Base-by-base conservation (phyloP, 306 rosid species). In the Argentina anserina region DNA sequence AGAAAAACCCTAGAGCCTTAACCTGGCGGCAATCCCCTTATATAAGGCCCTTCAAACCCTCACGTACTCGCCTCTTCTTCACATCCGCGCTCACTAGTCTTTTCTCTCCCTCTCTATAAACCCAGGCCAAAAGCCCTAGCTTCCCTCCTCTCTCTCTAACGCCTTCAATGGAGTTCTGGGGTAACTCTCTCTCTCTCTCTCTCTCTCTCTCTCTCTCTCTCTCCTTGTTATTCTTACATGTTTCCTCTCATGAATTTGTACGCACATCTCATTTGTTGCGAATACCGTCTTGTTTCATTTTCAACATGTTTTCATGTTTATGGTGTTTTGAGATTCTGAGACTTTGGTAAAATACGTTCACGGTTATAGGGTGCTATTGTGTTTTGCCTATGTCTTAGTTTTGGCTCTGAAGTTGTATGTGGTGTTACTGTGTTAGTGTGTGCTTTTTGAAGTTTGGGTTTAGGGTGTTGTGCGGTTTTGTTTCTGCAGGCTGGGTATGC, bases 121-220 rank as follows among this genome's bases (percentile, higher is more conserved):
- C 50, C 79, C 84, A 78, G 6, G 2, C 47, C 36, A 9, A 71
- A 53, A 55, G 56, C 83, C 84, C 83, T 80, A 64, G 46, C 84
- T 49, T 31, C 20, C 53, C 4, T 43, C 10, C 17, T 70, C 65
- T 33, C 3, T 39, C 13, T 63, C 36, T 0, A 45, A 11, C 65
- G 14, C 18, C 78, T 56, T 34, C 76, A 40, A 92, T 92, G 98
- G 95, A 90, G 85, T 92, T 92, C 68, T 92, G 98, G 98, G 98
- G 98, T 92, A 81, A 76, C 56, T 36, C 45, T 36, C 34, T 46
- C 12, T 63, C 21, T n/a, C n/a, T n/a, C n/a, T n/a, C n/a, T n/a
- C n/a, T n/a, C n/a, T n/a, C n/a, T n/a, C 5, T 73, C 15, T 43
- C 4, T 9, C 2, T 26, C 63, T 56, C 33, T 4, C 8, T 28